Base-by-base conservation (phyloP, 164 flowering plant species). In the Tetrastigma voinierianum region DNA sequence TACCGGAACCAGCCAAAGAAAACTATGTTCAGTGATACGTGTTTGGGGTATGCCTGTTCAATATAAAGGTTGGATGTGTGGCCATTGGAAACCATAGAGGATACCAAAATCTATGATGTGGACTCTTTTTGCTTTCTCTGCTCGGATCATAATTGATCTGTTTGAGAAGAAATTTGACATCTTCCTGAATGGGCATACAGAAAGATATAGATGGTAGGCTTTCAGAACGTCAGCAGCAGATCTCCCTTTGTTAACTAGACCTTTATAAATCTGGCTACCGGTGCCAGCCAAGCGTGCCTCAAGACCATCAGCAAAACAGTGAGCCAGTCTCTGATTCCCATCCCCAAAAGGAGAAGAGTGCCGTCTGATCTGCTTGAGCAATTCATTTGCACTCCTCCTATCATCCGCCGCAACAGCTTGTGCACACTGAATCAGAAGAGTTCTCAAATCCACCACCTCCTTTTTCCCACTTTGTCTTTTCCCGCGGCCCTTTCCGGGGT, bases 31-130 rank as follows among this genome's bases (percentile, higher is more conserved):
- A 0, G 98, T 93, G 40, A 93, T 89, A 47, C 88, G 78, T 70
- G 90, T n/a, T n/a, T n/a, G n/a, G n/a, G n/a, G n/a, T n/a, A n/a
- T n/a, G n/a, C n/a, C n/a, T n/a, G n/a, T n/a, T n/a, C n/a, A n/a
- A n/a, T n/a, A n/a, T n/a, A n/a, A n/a, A n/a, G n/a, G n/a, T 59
- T 87, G 89, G n/a, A 93, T 81, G 86, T 82, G 1, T n/a, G 98
- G 97, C 97, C 97, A 91, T 24, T 93, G 98, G 68, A 93, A 93
- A 48, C 98, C 98, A 73, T 83, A 90, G 9, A 81, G 81, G 51
- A 93, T 88, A 19, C 98, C 97, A 76, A 89, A 91, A 76, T 91
- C 97, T 17, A 93, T 78, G 40, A 93, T 77, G 64, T 93, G 98
- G 21, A 93, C 67, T 59, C 79, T 82, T 23, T 69, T 69, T 20